These are phyloP conservation scores for Phialophora verrucosa DNA, from an alignment of 2,329 filamentous ascomycete genomes.

Conservation along the genomic window DNA sequence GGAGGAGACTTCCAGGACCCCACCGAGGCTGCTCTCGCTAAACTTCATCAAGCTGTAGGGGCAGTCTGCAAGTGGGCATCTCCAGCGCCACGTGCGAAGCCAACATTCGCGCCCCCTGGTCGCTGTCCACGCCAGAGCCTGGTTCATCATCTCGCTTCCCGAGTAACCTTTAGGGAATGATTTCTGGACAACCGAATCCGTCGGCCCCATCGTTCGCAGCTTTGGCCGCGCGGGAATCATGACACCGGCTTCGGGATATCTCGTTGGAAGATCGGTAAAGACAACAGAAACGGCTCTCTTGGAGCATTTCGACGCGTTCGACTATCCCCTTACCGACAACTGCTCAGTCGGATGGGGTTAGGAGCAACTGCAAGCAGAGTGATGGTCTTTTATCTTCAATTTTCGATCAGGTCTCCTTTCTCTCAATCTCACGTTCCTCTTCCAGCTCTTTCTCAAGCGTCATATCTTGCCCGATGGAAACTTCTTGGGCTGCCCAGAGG, in stretches of 20 bases:
- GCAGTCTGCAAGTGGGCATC: constrained; percentile 2
- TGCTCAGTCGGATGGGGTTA: neutral
- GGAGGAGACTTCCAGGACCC: neutral
- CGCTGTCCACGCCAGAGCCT: neutral
- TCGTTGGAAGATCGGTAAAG: neutral
- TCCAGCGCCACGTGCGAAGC: constrained; percentile 20
- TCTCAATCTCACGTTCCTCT: constrained; percentile 38
- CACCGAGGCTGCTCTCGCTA: neutral
- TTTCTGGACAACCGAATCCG: neutral
- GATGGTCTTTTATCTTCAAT: neutral
- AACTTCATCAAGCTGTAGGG: constrained; percentile 4
- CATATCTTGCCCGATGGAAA: constrained; percentile 51
- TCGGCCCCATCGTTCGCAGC: neutral
- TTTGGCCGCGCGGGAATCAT: neutral
- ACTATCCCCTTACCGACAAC: neutral
- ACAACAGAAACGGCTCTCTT: neutral
- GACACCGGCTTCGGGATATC: neutral
- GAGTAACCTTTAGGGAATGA: constrained; percentile 2
- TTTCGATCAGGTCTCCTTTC: constrained; percentile 12
- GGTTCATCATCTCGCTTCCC: constrained; percentile 20
- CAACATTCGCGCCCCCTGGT: constrained; percentile 6
- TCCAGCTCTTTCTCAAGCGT: constrained; percentile 52
- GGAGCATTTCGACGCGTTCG: neutral
- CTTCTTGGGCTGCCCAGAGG: constrained; percentile 77
- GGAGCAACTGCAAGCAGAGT: neutral